Base-by-base conservation (phyloP, 2,329 filamentous ascomycete genomes). In the Ophiostoma piceae region DNA sequence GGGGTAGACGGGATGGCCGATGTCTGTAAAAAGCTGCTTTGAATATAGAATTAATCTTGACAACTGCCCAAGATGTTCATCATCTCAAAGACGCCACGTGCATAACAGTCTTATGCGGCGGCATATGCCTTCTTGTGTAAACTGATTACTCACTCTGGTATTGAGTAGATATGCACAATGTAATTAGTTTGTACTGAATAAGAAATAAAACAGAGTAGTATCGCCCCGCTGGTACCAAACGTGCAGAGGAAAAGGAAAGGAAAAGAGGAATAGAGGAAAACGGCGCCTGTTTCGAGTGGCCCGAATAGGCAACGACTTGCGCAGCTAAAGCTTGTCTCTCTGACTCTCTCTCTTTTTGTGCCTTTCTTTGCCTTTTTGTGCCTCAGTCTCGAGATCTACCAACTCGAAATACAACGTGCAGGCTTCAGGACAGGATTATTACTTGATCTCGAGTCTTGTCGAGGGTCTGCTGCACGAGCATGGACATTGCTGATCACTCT, bases 211-310 rank as follows among this genome's bases (percentile, higher is more conserved):
- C 14, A 62, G 26, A 12, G 57, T 62, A 12, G 57, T 26, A 62
- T 62, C 22, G 57, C 57, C 57, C 57, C 57, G 57, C 57, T 29
- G 57, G 51, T 16, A 32, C 51, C n/a, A 62, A 62, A 62, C 57
- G 57, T 32, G 22, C 12, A 29, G 57, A 32, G 22, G 12, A 62
- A 26, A 32, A 32, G 35, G 26, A 29, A 29, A 35, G 35, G 35
- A 35, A 35, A 35, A 35, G 35, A 35, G 35, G 35, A 35, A 35
- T 35, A 29, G 57, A 32, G 22, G 11, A 62, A 26, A 32, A 32
- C 26, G 57, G 57, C 26, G 57, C 16, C 57, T 62, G 57, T 62
- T 62, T 62, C 57, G 51, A 35, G 57, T 32, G 57, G 26, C 57
- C 57, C 57, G 6, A 32, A 62, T 62, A 62, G 57, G 57, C 26